Evolutionary conservation across 2,329 filamentous ascomycete genomes (phyloP).

Genomic region (Aspergillus ochraceus): DNA sequence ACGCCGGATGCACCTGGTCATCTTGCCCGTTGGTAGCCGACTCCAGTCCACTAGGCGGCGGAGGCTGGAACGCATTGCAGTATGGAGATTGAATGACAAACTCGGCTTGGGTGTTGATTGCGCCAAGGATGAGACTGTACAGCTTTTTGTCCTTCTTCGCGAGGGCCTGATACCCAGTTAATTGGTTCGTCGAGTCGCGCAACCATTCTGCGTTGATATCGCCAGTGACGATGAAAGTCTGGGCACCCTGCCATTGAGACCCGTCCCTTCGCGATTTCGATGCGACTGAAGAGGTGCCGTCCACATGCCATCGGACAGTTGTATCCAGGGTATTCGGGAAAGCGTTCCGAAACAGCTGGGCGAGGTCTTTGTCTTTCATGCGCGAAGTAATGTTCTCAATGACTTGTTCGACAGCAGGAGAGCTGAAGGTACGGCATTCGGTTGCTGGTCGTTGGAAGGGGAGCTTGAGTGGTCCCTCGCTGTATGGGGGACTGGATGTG

Average conservation of each 20-base stretch:
- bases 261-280: constrained; percentile 49
- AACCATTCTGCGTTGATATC: constrained; percentile 94
- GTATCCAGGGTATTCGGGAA: constrained; percentile 92
- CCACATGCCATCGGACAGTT: constrained; percentile 82
- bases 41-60: constrained; percentile 73
- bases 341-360: constrained; percentile 89
- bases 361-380: constrained; percentile 83
- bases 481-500: constrained; percentile 67
- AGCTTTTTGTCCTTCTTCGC: constrained; percentile 79
- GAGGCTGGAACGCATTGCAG: constrained; percentile 97
- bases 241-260: constrained; percentile 75
- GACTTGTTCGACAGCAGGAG: constrained; percentile 80
- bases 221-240: constrained; percentile 90
- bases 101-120: constrained; percentile 94
- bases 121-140: constrained; percentile 78
- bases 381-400: constrained; percentile 78
- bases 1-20: constrained; percentile 80
- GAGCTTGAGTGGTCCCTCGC: constrained; percentile 73
- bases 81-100: constrained; percentile 94
- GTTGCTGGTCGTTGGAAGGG: constrained; percentile 82
- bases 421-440: constrained; percentile 86
- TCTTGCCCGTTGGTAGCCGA: constrained; percentile 76
- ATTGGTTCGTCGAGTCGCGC: constrained; percentile 88
- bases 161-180: constrained; percentile 83
- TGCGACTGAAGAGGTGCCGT: constrained; percentile 48